Conservation (phyloP, 208 protist genomes). For the Porcisia hertigi region DNA sequence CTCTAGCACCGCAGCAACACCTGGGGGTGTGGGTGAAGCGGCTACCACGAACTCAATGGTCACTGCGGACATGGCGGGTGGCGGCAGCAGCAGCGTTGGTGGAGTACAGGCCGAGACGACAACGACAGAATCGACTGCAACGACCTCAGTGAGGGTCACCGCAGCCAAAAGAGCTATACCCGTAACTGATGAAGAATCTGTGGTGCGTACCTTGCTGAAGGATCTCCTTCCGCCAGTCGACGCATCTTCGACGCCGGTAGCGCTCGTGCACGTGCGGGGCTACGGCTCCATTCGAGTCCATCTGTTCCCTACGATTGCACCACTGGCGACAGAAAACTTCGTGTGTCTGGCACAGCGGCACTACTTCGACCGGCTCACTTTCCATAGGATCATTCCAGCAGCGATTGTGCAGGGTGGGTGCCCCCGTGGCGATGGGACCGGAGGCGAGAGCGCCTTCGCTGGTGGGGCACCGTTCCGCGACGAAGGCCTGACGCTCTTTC, state of each 20-base stretch:
- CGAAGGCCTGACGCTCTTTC: conserved; percentile 73
- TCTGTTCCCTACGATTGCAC: conserved; percentile 91
- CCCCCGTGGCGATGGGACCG: conserved; percentile 91
- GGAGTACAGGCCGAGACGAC: not conserved
- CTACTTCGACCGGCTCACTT: conserved; percentile 95
- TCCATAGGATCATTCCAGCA: conserved; percentile 94
- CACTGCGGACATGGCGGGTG: not conserved
- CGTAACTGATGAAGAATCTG: conserved; percentile 26
- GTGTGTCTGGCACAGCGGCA: conserved; percentile 69
- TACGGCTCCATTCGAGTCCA: conserved; percentile 73
- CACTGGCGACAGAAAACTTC: conserved; percentile 97
- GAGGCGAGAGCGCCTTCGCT: conserved; percentile 86
- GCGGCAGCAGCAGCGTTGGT: not conserved
- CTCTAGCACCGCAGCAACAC: not conserved
- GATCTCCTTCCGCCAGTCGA: conserved; percentile 11
- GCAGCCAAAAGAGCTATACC: not conserved
- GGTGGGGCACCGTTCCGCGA: conserved; percentile 91
- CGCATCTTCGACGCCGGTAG: conserved; percentile 4
- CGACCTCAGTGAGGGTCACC: not conserved
- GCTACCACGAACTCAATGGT: not conserved
- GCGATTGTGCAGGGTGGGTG: conserved; percentile 96
- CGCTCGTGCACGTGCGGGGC: conserved; percentile 44
- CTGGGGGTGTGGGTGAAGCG: not conserved
- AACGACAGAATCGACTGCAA: not conserved
- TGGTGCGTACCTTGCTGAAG: conserved; percentile 36